Conservation (phyloP, 176 grass and related monocot genomes). For the Oryza officinalis region DNA sequence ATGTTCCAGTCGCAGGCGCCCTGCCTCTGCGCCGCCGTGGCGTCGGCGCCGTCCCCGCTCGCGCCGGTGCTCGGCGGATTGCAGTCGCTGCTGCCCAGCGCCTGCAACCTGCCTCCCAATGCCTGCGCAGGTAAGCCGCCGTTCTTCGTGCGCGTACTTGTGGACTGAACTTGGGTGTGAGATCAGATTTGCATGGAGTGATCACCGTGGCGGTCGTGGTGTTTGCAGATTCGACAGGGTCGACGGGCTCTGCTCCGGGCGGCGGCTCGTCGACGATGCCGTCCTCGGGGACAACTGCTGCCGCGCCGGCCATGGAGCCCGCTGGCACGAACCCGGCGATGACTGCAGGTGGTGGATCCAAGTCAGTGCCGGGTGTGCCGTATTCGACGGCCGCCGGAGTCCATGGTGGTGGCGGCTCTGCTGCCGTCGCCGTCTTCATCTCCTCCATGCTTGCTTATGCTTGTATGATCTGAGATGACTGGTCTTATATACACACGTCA, state of each 20-base stretch:
- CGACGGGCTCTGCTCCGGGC: neutral
- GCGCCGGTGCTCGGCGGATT: slow-evolving; percentile 46
- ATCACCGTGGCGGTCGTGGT: neutral
- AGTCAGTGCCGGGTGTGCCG: neutral
- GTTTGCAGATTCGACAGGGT: slow-evolving; percentile 11
- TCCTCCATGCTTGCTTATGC: neutral
- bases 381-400: neutral
- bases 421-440: neutral
- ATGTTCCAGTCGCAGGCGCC: slow-evolving; percentile 62
- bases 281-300: neutral
- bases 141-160: neutral
- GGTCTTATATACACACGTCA: neutral
- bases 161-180: neutral
- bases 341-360: neutral
- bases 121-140: slow-evolving; percentile 27
- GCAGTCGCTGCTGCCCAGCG: slow-evolving; percentile 46
- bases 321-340: neutral
- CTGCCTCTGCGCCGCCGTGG: slow-evolving; percentile 62
- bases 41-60: slow-evolving; percentile 29
- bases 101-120: slow-evolving; percentile 62
- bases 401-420: neutral
- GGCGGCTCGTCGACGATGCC: neutral
- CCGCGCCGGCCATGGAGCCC: neutral
- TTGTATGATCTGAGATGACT: neutral
- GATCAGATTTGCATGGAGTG: neutral